Conservation (phyloP, 139 green algal genomes). For the Mesostigma viride region DNA sequence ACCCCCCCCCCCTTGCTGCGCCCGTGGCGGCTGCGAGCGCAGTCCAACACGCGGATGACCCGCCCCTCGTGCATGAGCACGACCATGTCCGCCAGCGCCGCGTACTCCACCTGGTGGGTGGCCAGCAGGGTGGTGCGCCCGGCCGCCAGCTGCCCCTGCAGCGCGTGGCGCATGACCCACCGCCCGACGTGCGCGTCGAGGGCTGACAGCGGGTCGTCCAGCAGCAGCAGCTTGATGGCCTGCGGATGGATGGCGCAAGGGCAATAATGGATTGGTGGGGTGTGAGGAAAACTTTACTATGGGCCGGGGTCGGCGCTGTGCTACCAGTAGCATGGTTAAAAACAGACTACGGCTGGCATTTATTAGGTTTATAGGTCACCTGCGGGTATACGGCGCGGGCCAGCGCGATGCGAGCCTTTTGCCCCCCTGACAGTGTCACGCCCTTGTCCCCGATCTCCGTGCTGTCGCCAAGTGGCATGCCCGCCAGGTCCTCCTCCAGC, state of each 20-base stretch:
- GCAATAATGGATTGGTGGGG: no score
- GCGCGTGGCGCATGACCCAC: constrained; percentile 63
- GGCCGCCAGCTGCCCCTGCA: constrained; percentile 26
- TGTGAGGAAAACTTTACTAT: no score
- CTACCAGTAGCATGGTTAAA: no score
- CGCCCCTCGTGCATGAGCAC: constrained; percentile 31
- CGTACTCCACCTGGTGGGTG: constrained; percentile 47
- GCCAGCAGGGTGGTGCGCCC: constrained; percentile 58
- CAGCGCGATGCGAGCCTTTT: constrained; percentile 50
- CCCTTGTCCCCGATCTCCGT: constrained; percentile 45
- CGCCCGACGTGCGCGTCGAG: constrained; percentile 78
- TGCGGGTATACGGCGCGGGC: constrained; percentile 23
- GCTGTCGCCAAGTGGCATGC: constrained; percentile 39
- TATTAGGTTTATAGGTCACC: no score
- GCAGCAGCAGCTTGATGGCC: constrained; percentile 49
- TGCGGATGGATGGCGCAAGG: background rate
- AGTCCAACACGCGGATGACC: no score
- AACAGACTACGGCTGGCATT: no score
- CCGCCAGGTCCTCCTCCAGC: constrained; percentile 23
- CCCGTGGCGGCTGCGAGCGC: no score
- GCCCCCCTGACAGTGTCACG: constrained; percentile 44
- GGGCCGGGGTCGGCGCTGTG: no score
- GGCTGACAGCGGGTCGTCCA: constrained; percentile 86
- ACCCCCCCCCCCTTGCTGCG: no score
- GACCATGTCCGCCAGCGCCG: constrained; percentile 31